Base-by-base conservation (phyloP, 768 basidiomycete species). In the Hydnum rufescens region DNA sequence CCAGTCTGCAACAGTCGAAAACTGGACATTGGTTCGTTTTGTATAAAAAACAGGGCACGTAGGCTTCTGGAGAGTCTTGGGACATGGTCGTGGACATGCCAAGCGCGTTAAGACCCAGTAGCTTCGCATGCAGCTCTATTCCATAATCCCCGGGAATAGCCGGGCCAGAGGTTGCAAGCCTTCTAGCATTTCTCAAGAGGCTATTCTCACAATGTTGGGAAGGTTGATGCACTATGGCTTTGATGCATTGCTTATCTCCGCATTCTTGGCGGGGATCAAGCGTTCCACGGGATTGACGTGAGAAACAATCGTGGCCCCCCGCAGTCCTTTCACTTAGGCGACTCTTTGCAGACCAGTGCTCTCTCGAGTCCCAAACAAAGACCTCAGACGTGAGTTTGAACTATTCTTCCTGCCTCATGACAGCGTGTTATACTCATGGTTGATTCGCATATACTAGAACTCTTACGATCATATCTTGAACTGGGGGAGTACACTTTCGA, bases 211-310 rank as follows among this genome's bases (percentile, higher is more conserved):
- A 50, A 80, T 83, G 78, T 66, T 83, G 36, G 78, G 80, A 54
- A 78, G 70, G 63, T 67, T 82, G 47, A 73, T 82, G 8, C 86
- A 78, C 59, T 67, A 83, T 54, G 77, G 78, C 54, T 61, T 88
- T 59, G 87, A 90, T 59, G 84, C 83, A 6, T 63, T 86, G 53
- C 71, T 90, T 59, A 68, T 90, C 57, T 78, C 76, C 50, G 81
- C 83, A 13, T 76, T 88, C 57, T 74, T 92, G 2, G 87, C 87
- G 5, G 88, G 86, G n/a, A 65, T 89, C 52, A 80, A 74, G 63
- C 77, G 87, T 25, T 76, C 80, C 2, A 89, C 88, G 0, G 86
- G 86, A 48, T 65, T 92, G 55, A 87, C 88, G 87, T 88, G 68
- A 53, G 26, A 13, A 8, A 32, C 32, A 18, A 51, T 18, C 18